Base-by-base conservation (phyloP, 2,329 filamentous ascomycete genomes). In the Colletotrichum tanaceti region DNA sequence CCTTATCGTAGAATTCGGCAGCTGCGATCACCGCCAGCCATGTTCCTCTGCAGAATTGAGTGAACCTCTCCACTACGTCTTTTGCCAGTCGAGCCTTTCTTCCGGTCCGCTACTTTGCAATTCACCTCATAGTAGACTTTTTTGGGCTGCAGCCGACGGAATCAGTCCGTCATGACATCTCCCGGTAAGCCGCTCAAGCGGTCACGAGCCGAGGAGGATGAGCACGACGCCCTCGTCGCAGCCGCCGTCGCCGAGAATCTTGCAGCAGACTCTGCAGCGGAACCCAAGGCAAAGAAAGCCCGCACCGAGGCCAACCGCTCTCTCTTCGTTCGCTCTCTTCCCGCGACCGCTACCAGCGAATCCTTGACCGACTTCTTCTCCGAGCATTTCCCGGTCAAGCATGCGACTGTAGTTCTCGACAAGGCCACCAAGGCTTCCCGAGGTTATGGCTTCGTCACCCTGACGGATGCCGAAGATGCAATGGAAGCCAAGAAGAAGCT, bases 401-500 rank as follows among this genome's bases (percentile, higher is more conserved):
- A 98, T 80, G 95, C 96, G 60, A 93, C 92, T n/a, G 94, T 97
- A 5, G 94, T 99, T 46, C 82, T 91, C 65, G 95, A 99, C 77
- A 89, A 92, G 18, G 85, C 90, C 72, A 97, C 94, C 2, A 97
- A 97, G 76, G 84, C 90, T 73, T 98, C 93, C 16, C 91, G 93
- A 77, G 95, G 96, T 20, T 99, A 94, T 79, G 96, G 96, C 61
- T 99, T 99, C 80, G 95, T 99, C 65, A 98, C 96, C 2, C 96
- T 99, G 75, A 93, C 94, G 74, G 96, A 99, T 77, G 88, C 92
- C 38, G 94, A 98, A 72, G 96, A 99, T 83, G 94, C 95, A 14
- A 84, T 90, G 72, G 87, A 90, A 71, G 97, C 96, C 20, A 87
- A 92, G 76, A 87, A 91, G 65, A 91, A 97, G 77, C 88, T 98